These are phyloP conservation scores for Penicillium verhagenii DNA, from an alignment of 495 filamentous ascomycete genomes.

Conservation along the genomic window DNA sequence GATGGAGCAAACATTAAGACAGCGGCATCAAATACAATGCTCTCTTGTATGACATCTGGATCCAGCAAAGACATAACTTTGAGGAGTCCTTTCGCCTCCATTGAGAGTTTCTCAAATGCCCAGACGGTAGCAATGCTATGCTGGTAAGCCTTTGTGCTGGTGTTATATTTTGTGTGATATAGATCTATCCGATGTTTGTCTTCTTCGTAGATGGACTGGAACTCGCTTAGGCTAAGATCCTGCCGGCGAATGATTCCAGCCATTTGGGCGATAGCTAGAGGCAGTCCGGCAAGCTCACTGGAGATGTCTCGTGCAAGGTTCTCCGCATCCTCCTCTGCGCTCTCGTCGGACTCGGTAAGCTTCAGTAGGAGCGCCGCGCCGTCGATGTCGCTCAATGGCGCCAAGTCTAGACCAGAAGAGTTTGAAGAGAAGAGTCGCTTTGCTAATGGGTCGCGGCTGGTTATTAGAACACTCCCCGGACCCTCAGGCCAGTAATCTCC, in stretches of 20 bases:
- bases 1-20: conserved; percentile 20
- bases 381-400: conserved; percentile 16
- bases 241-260: conserved; percentile 33
- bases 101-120: conserved; percentile 32
- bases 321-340: conserved; percentile 7
- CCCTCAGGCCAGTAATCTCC: conserved; percentile 34
- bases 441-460: conserved; percentile 31
- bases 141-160: conserved; percentile 19
- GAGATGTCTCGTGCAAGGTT: conserved; percentile 11
- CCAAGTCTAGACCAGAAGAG: conserved; percentile 13
- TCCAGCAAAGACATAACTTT: conserved; percentile 35
- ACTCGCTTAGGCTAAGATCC: conserved; percentile 25
- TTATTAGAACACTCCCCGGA: conserved; percentile 36
- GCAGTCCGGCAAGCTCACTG: conserved; percentile 31
- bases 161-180: conserved; percentile 19
- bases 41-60: conserved; percentile 31
- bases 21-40: conserved; percentile 21
- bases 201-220: conserved; percentile 28
- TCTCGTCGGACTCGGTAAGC: conserved; percentile 6
- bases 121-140: conserved; percentile 37
- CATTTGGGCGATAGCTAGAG: conserved; percentile 45
- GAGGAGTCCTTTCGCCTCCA: conserved; percentile 20
- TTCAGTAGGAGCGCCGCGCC: conserved; percentile 15
- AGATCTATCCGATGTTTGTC: conserved; percentile 19
- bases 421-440: conserved; percentile 12